Base-by-base conservation (phyloP, 2,329 filamentous ascomycete genomes). In the Diaporthe sp. region DNA sequence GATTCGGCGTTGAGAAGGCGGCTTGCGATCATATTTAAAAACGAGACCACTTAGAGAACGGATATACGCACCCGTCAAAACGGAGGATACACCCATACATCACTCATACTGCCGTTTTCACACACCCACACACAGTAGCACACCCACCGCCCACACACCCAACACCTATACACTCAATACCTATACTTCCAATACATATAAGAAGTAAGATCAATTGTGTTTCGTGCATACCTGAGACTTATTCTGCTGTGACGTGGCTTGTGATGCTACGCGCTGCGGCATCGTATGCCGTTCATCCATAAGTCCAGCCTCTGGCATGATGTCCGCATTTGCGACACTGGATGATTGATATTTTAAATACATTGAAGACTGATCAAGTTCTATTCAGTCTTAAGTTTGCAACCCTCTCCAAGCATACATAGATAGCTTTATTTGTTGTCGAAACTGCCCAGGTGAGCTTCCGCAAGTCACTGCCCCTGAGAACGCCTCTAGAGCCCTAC, bases 1-100 rank as follows among this genome's bases (percentile, higher is more conserved):
- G 84, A 53, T 88, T 89, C 74, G 83, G 83, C 3, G 81, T 89
- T 17, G 81, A 80, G 77, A 84, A 72, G 74, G 85, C 83, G 22
- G 22, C 22, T 7, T 61, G 10, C 22, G 10, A 37, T 61, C 10
- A 22, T 13, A 22, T 19, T 59, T 22, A 2, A n/a, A 31, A 31
- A 31, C 28, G 28, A 31, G 28, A 31, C 28, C 28, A 31, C 28
- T 31, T 31, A 31, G 31, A 31, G 31, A 31, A 6, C 5, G 31
- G 31, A 31, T 31, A 31, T 31, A 31, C 31, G 31, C 31, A 31
- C 31, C 31, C 31, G 31, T 6, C 31, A 31, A 31, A 31, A 31
- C 31, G 31, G 31, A 31, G 31, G 31, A 31, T 31, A 7, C 31
- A 31, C 31, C 31, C 31, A 31, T 31, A 31, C 31, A 31, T 31